Base-by-base conservation (phyloP, 78 protist species). In the Isochrysis galbana region DNA sequence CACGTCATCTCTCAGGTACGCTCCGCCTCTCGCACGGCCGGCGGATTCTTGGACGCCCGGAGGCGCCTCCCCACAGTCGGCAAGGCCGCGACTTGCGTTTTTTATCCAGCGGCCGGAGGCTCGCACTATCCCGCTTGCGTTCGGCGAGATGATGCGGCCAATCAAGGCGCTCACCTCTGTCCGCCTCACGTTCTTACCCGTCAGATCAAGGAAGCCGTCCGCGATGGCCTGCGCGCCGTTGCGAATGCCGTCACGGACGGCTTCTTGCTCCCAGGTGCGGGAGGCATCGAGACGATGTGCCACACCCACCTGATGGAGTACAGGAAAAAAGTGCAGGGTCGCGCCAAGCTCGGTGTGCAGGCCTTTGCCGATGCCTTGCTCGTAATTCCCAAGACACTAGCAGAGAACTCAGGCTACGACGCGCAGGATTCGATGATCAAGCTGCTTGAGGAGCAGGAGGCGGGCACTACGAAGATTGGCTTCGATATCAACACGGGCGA, bases 141-240 rank as follows among this genome's bases (percentile, higher is more conserved):
- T n/a, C n/a, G n/a, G n/a, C n/a, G n/a, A n/a, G 61, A 51, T 14
- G 61, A 51, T 14, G 14, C 61, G 61, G 7, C 61, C 61, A 51
- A 7, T 7, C n/a, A n/a, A n/a, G n/a, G n/a, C n/a, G n/a, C n/a
- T n/a, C n/a, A n/a, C n/a, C n/a, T n/a, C n/a, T n/a, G n/a, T n/a
- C n/a, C n/a, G n/a, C n/a, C n/a, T n/a, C n/a, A n/a, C n/a, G n/a
- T n/a, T n/a, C n/a, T n/a, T n/a, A 51, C 61, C 7, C 61, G 61
- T 14, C 61, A 7, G 29, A 7, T 14, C 29, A 95, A 98, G 96
- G 99, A 99, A 5, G 99, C 99, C 84, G 93, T 98, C 26, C 95
- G 99, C 48, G 99, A 99, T 70, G 99, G 99, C 48, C 97, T 98
- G 26, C 98, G 99, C 46, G 98, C 99, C 5, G 99, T 98, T 46